Percentiles rank a stretch among this genome's conserved stretches.
These are phyloP conservation scores for Ambrosia trifida DNA, from an alignment of 129 eudicot species.

Conservation along the genomic window DNA sequence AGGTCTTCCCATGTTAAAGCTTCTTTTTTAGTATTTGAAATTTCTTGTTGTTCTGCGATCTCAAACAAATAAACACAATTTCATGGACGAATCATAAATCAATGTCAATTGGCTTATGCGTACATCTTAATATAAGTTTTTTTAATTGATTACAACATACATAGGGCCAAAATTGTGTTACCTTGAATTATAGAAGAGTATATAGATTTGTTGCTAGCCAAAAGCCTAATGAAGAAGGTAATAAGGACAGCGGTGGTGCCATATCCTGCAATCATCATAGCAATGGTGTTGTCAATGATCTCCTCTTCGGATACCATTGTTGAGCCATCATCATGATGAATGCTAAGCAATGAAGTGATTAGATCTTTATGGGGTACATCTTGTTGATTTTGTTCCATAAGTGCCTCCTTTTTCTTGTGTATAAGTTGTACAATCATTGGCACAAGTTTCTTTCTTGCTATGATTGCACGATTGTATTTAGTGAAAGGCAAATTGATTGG, in stretches of 20 bases:
- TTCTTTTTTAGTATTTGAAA: slow-evolving; percentile 32
- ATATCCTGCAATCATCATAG: slow-evolving; percentile 44
- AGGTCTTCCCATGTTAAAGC: slow-evolving; percentile 49
- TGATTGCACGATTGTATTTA: slow-evolving; percentile 26
- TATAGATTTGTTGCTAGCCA: slow-evolving; percentile 32
- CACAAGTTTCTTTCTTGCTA: slow-evolving; percentile 30
- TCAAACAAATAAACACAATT: not conserved
- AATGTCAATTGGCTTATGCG: not conserved
- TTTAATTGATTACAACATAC: not conserved
- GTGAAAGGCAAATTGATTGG: slow-evolving; percentile 42
- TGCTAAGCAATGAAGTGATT: slow-evolving; percentile 41
- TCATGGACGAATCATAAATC: not conserved
- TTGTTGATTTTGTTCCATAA: slow-evolving; percentile 16
- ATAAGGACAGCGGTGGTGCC: slow-evolving; percentile 40
- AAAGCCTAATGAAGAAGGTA: slow-evolving; percentile 41
- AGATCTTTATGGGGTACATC: slow-evolving; percentile 34
- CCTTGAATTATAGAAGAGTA: slow-evolving; percentile 30
- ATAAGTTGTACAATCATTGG: slow-evolving; percentile 31
- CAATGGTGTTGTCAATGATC: slow-evolving; percentile 42
- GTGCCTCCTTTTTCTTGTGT: slow-evolving; percentile 30
- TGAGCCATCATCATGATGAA: slow-evolving; percentile 18
- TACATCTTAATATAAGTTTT: not conserved
- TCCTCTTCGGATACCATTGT: slow-evolving; percentile 37
- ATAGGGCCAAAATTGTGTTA: slow-evolving; percentile 11
- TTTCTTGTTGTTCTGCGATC: slow-evolving; percentile 40